Evolutionary conservation across 257 asterid species (phyloP).

Genomic region (Lithospermum erythrorhizon): DNA sequence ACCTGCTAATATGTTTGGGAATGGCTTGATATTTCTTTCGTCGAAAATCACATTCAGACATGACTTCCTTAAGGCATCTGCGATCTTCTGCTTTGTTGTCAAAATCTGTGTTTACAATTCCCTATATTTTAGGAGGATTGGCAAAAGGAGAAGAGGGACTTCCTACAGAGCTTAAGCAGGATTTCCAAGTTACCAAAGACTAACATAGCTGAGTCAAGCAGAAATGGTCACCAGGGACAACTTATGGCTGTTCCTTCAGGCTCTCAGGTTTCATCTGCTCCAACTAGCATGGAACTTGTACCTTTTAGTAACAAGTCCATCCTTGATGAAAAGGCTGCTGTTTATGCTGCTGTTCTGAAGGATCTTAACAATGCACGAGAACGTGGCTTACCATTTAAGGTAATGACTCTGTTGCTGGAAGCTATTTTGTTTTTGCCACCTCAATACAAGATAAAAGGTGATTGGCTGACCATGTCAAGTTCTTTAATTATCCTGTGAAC

Average conservation of each 20-base stretch:
- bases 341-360: slow-evolving; percentile 77
- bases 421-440: neutral
- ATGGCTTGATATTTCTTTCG: neutral
- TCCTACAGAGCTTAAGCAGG: slow-evolving; percentile 78
- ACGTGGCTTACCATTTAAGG: slow-evolving; percentile 64
- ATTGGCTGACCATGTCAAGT: neutral
- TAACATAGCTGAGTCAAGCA: slow-evolving; percentile 36
- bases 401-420: slow-evolving; percentile 18
- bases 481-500: neutral
- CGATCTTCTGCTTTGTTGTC: neutral
- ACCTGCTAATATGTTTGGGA: neutral
- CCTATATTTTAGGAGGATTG: slow-evolving; percentile 73
- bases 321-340: slow-evolving; percentile 69
- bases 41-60: neutral
- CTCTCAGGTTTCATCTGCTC: slow-evolving; percentile 46
- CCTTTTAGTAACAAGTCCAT: slow-evolving; percentile 48
- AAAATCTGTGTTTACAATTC: slow-evolving; percentile 4
- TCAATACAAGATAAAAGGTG: neutral
- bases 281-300: slow-evolving; percentile 46
- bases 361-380: slow-evolving; percentile 75
- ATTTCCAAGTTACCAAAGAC: slow-evolving; percentile 78
- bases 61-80: slow-evolving; percentile 7
- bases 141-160: slow-evolving; percentile 82
- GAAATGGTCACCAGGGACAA: slow-evolving; percentile 52
- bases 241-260: slow-evolving; percentile 46